Percentiles rank a stretch among this genome's conserved stretches.
phyloP scores from a whole-genome alignment of 192 early-diverging fungal genomes.

The Gaertneriomyces sp. region DNA sequence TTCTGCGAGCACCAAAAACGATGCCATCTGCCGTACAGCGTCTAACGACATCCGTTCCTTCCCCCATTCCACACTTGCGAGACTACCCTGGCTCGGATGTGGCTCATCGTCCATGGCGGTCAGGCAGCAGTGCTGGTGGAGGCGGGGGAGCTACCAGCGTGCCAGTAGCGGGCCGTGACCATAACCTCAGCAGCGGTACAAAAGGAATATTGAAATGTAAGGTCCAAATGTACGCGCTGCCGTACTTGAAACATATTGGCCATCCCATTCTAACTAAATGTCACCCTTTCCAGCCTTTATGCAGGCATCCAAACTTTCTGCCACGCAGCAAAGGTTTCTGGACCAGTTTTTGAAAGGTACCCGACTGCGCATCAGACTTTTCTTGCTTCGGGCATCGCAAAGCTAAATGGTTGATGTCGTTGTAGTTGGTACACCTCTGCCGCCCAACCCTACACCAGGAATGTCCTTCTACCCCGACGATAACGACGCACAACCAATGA shows the following conservation, averaged over 20 bases:
- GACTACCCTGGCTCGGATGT: neutral
- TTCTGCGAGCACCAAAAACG: too few species aligned
- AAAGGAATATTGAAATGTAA: conserved; percentile 43
- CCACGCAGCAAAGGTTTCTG: conserved; percentile 38
- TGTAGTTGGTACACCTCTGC: conserved; percentile 23
- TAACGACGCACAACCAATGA: neutral
- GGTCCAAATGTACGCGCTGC: neutral
- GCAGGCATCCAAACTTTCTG: conserved; percentile 43
- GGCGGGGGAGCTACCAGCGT: conserved; percentile 13
- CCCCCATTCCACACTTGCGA: neutral
- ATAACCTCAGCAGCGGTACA: conserved; percentile 34
- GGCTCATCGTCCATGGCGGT: conserved; percentile 19
- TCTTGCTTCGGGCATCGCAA: neutral
- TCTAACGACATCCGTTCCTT: neutral
- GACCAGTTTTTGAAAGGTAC: conserved; percentile 27
- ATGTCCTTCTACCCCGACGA: conserved; percentile 6
- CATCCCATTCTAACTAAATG: neutral
- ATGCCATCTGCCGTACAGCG: neutral
- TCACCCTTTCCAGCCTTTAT: conserved; percentile 41
- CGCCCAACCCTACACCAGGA: conserved; percentile 22
- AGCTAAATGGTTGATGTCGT: neutral
- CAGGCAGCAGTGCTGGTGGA: neutral
- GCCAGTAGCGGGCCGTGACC: neutral
- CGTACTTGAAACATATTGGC: neutral
- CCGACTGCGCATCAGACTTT: neutral